phyloP scores from a whole-genome alignment of 306 rosid genomes.

The Rosa chinensis region DNA sequence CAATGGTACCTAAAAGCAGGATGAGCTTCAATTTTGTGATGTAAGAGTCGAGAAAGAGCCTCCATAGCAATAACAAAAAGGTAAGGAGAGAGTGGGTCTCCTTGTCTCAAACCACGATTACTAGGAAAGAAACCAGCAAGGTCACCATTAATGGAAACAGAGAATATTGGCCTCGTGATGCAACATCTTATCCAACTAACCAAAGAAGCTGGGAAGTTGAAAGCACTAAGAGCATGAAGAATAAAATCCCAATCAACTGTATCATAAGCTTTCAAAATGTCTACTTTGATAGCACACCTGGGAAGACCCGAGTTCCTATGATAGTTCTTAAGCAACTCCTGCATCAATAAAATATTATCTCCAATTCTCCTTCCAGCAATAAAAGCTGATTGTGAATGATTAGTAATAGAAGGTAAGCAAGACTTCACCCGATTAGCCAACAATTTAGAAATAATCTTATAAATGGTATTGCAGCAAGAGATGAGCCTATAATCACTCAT shows the following conservation, averaged over 20 bases:
- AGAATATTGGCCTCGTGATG: background rate
- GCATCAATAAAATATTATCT: background rate
- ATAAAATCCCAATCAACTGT: background rate
- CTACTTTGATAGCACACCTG: background rate
- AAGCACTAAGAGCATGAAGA: background rate
- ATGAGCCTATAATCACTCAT: background rate
- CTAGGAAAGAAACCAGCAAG: background rate
- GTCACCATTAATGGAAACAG: background rate
- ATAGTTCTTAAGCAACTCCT: background rate
- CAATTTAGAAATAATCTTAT: background rate
- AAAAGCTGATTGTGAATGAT: background rate
- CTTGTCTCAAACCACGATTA: background rate
- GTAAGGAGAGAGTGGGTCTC: background rate
- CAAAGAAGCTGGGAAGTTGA: background rate
- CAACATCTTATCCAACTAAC: background rate
- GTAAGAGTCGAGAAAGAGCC: background rate
- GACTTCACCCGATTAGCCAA: background rate
- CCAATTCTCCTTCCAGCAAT: background rate
- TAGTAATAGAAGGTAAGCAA: background rate
- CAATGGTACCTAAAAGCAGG: background rate
- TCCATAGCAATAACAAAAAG: background rate
- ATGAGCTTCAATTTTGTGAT: background rate
- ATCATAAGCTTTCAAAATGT: background rate
- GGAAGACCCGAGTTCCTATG: background rate
- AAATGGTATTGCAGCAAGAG: background rate